A percentile compares a stretch with the other conserved stretches of the same genome.
Conservation (phyloP, 2,329 filamentous ascomycete species). For the Ceratocystis cubensis region DNA sequence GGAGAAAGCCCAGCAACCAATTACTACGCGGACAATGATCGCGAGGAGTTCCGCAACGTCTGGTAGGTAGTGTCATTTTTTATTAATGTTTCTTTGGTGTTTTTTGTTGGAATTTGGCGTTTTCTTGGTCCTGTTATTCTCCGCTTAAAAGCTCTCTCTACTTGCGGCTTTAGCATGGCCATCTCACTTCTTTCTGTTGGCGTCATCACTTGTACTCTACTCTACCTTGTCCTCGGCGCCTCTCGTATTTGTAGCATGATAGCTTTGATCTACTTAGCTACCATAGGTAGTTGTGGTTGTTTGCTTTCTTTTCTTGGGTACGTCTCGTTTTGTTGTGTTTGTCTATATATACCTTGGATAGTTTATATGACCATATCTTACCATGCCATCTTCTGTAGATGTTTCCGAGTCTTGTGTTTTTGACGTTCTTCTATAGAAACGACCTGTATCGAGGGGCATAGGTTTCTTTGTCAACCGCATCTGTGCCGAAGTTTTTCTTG, state of each 20-base stretch:
- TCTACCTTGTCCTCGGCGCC: background rate
- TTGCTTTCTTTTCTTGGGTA: background rate
- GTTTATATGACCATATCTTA: background rate
- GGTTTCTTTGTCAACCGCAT: background rate
- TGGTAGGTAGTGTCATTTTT: constrained; percentile 29
- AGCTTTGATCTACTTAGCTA: background rate
- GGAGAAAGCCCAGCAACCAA: background rate
- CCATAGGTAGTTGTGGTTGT: background rate
- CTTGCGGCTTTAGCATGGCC: background rate
- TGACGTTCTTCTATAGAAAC: background rate
- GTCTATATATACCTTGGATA: background rate
- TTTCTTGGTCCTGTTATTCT: constrained; percentile 1
- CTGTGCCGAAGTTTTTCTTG: background rate
- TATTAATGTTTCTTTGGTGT: background rate
- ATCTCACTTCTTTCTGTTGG: background rate
- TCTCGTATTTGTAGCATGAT: background rate
- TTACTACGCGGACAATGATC: constrained; percentile 28
- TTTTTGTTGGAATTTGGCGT: constrained; percentile 7
- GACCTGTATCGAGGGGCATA: background rate
- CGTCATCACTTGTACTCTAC: background rate
- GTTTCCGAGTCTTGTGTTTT: no score
- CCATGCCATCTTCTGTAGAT: background rate
- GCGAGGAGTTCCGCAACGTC: constrained; percentile 37
- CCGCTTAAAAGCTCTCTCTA: background rate
- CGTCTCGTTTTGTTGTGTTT: background rate